These are phyloP conservation scores for Fusarium bulbicola DNA, from an alignment of 2,329 filamentous ascomycete genomes.

Conservation along the genomic window DNA sequence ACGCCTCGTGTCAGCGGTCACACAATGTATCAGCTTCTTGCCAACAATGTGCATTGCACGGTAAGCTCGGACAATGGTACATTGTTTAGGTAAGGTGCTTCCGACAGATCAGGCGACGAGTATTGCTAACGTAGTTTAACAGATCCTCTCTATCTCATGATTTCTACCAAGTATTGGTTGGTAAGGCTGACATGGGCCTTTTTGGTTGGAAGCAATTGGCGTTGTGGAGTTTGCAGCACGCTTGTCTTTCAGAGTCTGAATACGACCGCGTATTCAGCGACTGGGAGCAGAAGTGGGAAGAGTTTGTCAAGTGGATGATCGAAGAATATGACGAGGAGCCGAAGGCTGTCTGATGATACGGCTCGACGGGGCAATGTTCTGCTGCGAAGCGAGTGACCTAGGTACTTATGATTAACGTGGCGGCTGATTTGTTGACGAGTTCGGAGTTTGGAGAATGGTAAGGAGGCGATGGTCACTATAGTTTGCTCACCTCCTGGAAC, in stretches of 20 bases:
- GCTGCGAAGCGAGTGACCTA: no score
- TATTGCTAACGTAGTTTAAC: neutral
- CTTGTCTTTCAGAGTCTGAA: conserved; percentile 60
- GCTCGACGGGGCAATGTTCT: neutral
- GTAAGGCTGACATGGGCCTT: conserved; percentile 71
- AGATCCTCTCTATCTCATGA: conserved; percentile 78
- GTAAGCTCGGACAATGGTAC: conserved; percentile 80
- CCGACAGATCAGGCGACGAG: neutral
- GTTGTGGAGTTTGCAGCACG: conserved; percentile 70
- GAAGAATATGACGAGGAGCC: conserved; percentile 46
- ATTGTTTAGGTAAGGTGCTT: conserved; percentile 67
- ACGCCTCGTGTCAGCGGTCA: conserved; percentile 73
- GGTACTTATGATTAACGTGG: neutral
- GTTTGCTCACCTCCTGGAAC: neutral
- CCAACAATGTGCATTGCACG: conserved; percentile 78
- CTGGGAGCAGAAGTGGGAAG: conserved; percentile 66
- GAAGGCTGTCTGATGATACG: neutral
- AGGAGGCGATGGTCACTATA: neutral
- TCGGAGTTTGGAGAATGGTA: conserved; percentile 19
- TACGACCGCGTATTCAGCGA: conserved; percentile 48
- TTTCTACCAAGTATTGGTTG: conserved; percentile 80
- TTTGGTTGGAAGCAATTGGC: conserved; percentile 76
- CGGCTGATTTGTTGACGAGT: neutral
- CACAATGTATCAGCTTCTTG: conserved; percentile 72
- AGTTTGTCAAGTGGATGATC: conserved; percentile 65